Conservation (phyloP, 345 rosid genomes). For the Gossypium raimondii region DNA sequence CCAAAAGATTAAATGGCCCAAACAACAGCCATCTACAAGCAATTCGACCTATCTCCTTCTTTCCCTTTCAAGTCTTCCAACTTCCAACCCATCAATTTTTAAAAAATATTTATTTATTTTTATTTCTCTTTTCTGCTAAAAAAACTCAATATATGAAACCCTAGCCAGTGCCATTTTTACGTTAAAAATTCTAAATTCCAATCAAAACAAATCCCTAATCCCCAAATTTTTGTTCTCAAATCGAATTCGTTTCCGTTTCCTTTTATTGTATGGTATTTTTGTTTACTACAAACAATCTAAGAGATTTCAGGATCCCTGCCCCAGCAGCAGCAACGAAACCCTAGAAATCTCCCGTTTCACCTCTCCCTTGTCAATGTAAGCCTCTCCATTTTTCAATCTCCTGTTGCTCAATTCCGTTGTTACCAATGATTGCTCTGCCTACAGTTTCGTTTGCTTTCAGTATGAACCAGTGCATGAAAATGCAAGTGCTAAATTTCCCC, state of each 20-base stretch:
- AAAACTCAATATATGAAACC: background rate
- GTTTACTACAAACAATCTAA: background rate
- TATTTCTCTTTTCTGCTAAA: background rate
- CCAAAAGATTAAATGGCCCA: background rate
- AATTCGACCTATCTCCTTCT: conserved; percentile 11
- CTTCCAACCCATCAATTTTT: background rate
- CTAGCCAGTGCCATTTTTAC: background rate
- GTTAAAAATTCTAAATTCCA: background rate
- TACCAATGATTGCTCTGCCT: background rate
- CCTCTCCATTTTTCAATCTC: background rate
- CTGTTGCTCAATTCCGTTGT: conserved; percentile 1
- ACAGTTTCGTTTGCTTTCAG: background rate
- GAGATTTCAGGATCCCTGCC: background rate
- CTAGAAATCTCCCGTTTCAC: conserved; percentile 12
- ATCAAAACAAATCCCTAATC: background rate
- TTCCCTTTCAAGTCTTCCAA: background rate
- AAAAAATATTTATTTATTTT: background rate
- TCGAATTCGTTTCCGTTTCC: background rate
- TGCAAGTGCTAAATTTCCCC: background rate
- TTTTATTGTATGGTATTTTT: background rate
- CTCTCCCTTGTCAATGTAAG: background rate
- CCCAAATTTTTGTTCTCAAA: background rate
- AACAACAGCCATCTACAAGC: background rate
- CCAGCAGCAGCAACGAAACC: conserved; percentile 2
- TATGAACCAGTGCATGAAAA: conserved; percentile 2